Base-by-base conservation (phyloP, 352 stramenopile species). In the Phytophthora sansomeana region DNA sequence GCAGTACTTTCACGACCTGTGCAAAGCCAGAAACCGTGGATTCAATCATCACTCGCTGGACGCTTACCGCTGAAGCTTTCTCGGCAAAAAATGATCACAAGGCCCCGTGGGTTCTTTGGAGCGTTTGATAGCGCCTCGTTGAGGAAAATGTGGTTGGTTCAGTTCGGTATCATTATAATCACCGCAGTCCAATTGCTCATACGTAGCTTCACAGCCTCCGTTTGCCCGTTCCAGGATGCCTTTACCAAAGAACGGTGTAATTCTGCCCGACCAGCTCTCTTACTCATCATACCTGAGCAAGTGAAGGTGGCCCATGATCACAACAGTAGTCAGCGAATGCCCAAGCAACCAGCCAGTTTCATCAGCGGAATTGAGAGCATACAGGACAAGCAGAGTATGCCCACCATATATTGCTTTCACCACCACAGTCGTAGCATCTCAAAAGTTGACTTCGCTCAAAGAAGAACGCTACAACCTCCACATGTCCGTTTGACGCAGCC, bases 21-120 rank as follows among this genome's bases (percentile, higher is more conserved):
- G 38, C 38, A 44, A 44, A 44, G 4, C 38, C 38, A 44, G 5
- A 44, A 44, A 44, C 38, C n/a, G 38, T 44, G n/a, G 38, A 16
- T 44, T 44, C 16, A 24, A 44, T 44, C 38, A 44, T 28, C 16
- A 28, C 38, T 44, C n/a, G 38, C 6, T 44, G 5, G n/a, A 44
- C 38, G 26, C 38, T 44, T 28, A n/a, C 38, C 16, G 16, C 0
- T 4, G 38, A 44, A 44, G 38, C 5, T 19, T 44, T 44, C 38
- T 10, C 26, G n/a, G 26, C 38, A 44, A 44, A 44, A 24, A 44
- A n/a, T n/a, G 1, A 10, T 28, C 38, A 44, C 38, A 4, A 44
- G n/a, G n/a, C n/a, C n/a, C n/a, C n/a, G n/a, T n/a, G n/a, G n/a
- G 38, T 44, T 44, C 16, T 44, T 44, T 19, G 38, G 16, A 26